These are phyloP conservation scores for Nitzschia putrida DNA, from an alignment of 108 stramenopile genomes.

Conservation along the genomic window DNA sequence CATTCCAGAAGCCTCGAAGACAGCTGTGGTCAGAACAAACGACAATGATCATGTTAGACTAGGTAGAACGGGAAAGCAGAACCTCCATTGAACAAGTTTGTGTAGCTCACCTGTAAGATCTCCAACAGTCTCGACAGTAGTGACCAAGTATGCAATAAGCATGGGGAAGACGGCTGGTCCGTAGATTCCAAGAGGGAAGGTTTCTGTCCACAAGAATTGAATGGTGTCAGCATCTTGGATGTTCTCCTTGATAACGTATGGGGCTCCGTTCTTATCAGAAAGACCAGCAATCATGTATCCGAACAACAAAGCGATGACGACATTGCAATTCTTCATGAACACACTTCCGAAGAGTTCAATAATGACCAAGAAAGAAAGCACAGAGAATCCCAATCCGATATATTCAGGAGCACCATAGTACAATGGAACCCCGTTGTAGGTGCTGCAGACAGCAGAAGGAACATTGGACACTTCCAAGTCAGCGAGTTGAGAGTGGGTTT, in stretches of 20 bases:
- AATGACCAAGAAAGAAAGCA: slow-evolving; percentile 51
- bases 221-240: slow-evolving; percentile 26
- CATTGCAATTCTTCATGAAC: slow-evolving; percentile 72
- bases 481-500: slow-evolving; percentile 44
- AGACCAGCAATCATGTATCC: slow-evolving; percentile 48
- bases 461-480: slow-evolving; percentile 34
- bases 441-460: slow-evolving; percentile 48
- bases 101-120: slow-evolving; percentile 46
- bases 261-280: slow-evolving; percentile 25
- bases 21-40: slow-evolving; percentile 36
- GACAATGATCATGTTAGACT: not conserved
- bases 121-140: slow-evolving; percentile 74
- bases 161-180: slow-evolving; percentile 52
- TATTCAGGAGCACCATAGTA: slow-evolving; percentile 61
- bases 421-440: slow-evolving; percentile 36
- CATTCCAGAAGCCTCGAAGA: slow-evolving; percentile 58
- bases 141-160: slow-evolving; percentile 64
- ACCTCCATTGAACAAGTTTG: not conserved
- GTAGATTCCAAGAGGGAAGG: slow-evolving; percentile 54
- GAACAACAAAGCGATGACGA: slow-evolving; percentile 56
- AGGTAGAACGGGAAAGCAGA: not conserved
- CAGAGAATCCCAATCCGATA: slow-evolving; percentile 64
- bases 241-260: slow-evolving; percentile 22
- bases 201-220: slow-evolving; percentile 52
- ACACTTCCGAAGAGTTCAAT: slow-evolving; percentile 57